Evolutionary conservation across 2,329 filamentous ascomycete species (phyloP).

Genomic region (Fusarium palustre): DNA sequence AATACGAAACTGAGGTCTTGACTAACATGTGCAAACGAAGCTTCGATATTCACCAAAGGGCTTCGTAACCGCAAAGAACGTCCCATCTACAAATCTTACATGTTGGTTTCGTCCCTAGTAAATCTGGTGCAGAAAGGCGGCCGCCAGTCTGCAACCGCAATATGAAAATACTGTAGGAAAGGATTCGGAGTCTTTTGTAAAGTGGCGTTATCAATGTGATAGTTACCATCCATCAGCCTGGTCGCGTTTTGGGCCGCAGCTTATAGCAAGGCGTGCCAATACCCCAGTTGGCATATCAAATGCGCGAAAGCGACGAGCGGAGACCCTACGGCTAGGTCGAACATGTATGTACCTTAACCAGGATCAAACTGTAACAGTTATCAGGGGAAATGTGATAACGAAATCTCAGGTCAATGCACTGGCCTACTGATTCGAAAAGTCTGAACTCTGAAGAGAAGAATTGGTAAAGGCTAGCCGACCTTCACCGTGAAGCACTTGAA

Average conservation of each 20-base stretch:
- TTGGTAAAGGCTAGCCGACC: constrained; percentile 3
- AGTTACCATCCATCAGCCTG: constrained; percentile 36
- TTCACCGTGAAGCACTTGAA: constrained; percentile 12
- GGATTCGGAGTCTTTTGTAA: constrained; percentile 25
- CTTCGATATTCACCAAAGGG: neutral
- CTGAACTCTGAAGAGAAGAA: constrained; percentile 13
- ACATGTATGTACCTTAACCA: constrained; percentile 23
- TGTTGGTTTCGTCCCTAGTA: constrained; percentile 11
- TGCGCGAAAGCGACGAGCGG: constrained; percentile 35
- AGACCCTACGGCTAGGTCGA: constrained; percentile 31
- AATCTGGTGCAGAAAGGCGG: constrained; percentile 21
- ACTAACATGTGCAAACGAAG: neutral
- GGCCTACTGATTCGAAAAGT: neutral
- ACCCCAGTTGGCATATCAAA: constrained; percentile 20
- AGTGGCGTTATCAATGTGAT: constrained; percentile 41
- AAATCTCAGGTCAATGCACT: constrained; percentile 19
- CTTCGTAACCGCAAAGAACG: neutral
- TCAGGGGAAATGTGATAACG: constrained; percentile 28
- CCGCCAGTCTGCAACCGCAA: constrained; percentile 21
- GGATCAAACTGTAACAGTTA: constrained; percentile 27
- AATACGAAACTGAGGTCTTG: neutral
- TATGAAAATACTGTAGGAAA: neutral
- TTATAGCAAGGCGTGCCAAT: constrained; percentile 31
- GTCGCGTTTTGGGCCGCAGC: constrained; percentile 45
- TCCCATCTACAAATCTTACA: constrained; percentile 19